These are phyloP conservation scores for Mucor mucedo DNA, from an alignment of 371 early-diverging fungal genomes.

Conservation along the genomic window DNA sequence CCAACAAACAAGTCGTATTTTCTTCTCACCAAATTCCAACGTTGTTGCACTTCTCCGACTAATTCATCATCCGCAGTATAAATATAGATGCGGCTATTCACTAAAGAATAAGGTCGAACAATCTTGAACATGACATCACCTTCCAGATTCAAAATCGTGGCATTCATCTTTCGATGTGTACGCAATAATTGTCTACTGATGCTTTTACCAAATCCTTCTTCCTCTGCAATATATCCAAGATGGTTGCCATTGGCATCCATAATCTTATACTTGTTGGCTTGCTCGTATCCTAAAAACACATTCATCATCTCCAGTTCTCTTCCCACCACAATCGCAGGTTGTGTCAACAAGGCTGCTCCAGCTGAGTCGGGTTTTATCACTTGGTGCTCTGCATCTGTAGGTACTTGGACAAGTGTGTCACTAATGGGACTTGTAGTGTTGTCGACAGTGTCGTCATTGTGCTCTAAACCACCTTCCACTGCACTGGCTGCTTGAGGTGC, in stretches of 20 bases:
- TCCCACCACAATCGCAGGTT: constrained; percentile 72
- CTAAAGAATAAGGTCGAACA: constrained; percentile 75
- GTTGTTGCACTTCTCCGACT: constrained; percentile 90
- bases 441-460: constrained; percentile 10
- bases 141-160: constrained; percentile 70
- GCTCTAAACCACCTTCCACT: constrained; percentile 1
- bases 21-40: constrained; percentile 86
- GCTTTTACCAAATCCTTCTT: constrained; percentile 66
- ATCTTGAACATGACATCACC: constrained; percentile 80
- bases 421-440: constrained; percentile 7
- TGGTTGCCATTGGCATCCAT: constrained; percentile 72
- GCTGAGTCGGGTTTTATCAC: constrained; percentile 42
- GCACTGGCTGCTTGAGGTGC: constrained; percentile 1
- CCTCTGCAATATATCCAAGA: constrained; percentile 84
- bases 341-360: constrained; percentile 55
- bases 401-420: constrained; percentile 39
- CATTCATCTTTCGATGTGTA: constrained; percentile 82
- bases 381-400: constrained; percentile 28
- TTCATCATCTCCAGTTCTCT: constrained; percentile 89
- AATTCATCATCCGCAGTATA: constrained; percentile 62
- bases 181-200: constrained; percentile 77
- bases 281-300: constrained; percentile 81
- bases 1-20: constrained; percentile 82
- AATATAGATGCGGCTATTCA: constrained; percentile 80
- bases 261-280: constrained; percentile 88